Evolutionary conservation across 306 rosid genomes (phyloP).

Genomic region (Amphicarpaea edgeworthii): DNA sequence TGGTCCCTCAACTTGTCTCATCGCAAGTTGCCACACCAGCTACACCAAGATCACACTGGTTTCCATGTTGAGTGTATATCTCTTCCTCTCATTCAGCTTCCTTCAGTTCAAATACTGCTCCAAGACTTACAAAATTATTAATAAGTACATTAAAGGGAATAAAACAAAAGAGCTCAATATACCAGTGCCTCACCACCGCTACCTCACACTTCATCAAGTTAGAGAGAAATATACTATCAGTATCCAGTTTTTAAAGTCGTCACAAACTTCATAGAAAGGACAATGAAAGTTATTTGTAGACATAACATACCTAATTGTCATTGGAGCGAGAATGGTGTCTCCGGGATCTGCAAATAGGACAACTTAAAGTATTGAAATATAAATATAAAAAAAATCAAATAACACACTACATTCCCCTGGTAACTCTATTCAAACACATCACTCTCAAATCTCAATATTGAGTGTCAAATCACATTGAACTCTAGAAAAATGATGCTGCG

Average conservation of each 20-base stretch:
- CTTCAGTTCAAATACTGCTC: constrained; percentile 46
- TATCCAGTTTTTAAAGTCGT: not conserved
- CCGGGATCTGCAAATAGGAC: constrained; percentile 57
- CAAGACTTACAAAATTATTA: not conserved
- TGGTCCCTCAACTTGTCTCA: not conserved
- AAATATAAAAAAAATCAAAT: constrained; percentile 2
- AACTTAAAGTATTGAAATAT: constrained; percentile 33
- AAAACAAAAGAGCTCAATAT: not conserved
- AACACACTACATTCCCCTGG: not conserved
- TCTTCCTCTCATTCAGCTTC: constrained; percentile 39
- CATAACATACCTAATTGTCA: constrained; percentile 72
- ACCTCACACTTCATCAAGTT: constrained; percentile 6
- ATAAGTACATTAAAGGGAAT: not conserved
- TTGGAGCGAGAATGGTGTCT: constrained; percentile 78
- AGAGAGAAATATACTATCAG: not conserved
- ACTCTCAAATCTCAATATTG: constrained; percentile 3
- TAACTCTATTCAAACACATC: not conserved
- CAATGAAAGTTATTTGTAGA: constrained; percentile 12
- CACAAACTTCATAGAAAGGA: constrained; percentile 8
- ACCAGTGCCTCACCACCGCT: not conserved
- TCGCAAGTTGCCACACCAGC: constrained; percentile 26
- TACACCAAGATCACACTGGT: constrained; percentile 8
- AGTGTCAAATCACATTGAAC: constrained; percentile 12
- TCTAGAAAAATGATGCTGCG: not conserved
- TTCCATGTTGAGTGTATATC: constrained; percentile 45